phyloP scores from a whole-genome alignment of 2,329 filamentous ascomycete species.

The Xylaria polymorpha region DNA sequence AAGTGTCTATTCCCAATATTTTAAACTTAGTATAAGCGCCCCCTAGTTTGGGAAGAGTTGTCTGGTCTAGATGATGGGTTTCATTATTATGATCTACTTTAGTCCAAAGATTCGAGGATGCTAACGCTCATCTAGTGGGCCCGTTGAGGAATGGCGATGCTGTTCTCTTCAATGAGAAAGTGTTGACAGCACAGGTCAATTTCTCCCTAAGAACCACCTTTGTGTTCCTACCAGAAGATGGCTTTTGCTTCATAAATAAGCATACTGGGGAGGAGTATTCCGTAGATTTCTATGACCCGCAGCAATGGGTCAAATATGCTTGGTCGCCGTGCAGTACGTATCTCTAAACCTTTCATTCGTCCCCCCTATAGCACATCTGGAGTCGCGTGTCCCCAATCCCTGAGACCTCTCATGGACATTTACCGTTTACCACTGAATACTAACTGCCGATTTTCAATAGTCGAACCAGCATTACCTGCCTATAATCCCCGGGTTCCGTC shows the following conservation, averaged over 20 bases:
- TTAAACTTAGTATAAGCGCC: not conserved
- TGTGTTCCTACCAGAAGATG: constrained; percentile 85
- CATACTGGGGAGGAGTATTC: constrained; percentile 81
- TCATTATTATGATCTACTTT: not conserved
- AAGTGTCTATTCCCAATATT: not conserved
- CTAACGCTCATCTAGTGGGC: constrained; percentile 68
- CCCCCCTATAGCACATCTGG: not conserved
- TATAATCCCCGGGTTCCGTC: constrained; percentile 56
- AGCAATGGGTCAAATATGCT: constrained; percentile 82
- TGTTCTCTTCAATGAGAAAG: constrained; percentile 86
- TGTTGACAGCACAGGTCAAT: constrained; percentile 92
- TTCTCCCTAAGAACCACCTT: constrained; percentile 91
- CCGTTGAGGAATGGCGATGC: constrained; percentile 93
- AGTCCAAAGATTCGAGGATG: not conserved
- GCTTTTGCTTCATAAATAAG: constrained; percentile 87
- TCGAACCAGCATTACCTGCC: constrained; percentile 73
- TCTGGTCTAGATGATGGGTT: not conserved
- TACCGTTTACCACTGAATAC: not conserved
- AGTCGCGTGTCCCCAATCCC: not conserved
- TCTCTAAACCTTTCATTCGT: not conserved
- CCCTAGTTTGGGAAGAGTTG: too few relatives aligned
- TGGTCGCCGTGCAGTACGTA: constrained; percentile 75
- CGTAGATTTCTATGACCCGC: constrained; percentile 83
- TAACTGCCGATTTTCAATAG: constrained; percentile 23
- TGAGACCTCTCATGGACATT: not conserved